Base-by-base conservation (phyloP, 768 basidiomycete genomes). In the Lactarius sp. region DNA sequence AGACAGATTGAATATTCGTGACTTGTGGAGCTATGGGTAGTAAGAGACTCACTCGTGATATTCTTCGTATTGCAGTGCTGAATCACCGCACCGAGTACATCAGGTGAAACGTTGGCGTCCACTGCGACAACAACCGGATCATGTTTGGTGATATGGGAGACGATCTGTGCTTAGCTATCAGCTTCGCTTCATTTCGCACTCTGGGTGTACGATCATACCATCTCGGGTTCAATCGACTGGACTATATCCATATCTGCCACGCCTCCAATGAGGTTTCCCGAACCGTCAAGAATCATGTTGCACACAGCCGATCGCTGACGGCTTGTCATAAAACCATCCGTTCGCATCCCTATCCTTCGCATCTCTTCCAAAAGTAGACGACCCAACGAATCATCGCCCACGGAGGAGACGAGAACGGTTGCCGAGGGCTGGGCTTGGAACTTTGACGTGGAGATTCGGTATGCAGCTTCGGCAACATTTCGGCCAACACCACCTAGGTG, bases 381-480 rank as follows among this genome's bases (percentile, higher is more conserved):
- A 0, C 92, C 96, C 70, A 95, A 89, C 1, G 80, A 71, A 74
- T 98, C 96, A 53, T 81, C 69, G 1, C 91, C 94, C 12, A 96
- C 71, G 1, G 88, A 84, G 3, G 94, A 84, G 7, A 98, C 75
- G 46, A 99, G 79, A 13, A 92, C 66, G 1, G 83, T 79, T 6
- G 79, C 74, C 13, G 66, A 34, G 6, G 72, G 61, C 20, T 60
- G 50, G 18, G 69, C 60, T 13, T 60, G 62, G 20, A 70, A 68
- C 9, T 75, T 68, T 7, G 74, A 73, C 49, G 75, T 70, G 64
- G 86, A 71, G 6, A 88, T 73, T 34, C 90, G 84, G 71, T 91
- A 86, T 6, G 93, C 82, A 1, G 94, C 92, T 73, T 98, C 94
- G 2, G 95, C 90, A 49, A 99, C 84, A 72, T 99, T 99, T n/a